Base-by-base conservation (phyloP, 345 rosid species). In the Capsella bursapastoris region DNA sequence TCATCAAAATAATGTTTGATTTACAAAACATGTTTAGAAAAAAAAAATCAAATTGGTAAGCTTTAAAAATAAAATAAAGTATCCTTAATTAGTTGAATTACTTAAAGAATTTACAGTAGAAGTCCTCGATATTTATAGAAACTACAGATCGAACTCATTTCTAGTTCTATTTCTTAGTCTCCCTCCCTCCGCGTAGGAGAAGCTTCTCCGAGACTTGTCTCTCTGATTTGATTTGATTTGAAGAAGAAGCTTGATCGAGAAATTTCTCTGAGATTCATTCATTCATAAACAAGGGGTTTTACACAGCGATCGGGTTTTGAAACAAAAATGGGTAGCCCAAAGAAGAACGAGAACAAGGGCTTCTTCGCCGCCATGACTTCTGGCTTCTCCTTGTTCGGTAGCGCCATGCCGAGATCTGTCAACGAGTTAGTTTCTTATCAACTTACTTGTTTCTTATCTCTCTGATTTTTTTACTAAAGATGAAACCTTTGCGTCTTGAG, bases 311-410 rank as follows among this genome's bases (percentile, higher is more conserved):
- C 70, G 7, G 37, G 4, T 7, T 49, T 4, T 3, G 4, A 34
- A 18, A 29, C 25, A 58, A 29, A 43, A 50, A 78, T 88, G 92
- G 87, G 64, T 31, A 84, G 84, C 82, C 88, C 88, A 80, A 83
- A 84, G 81, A 66, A 84, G 76, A 64, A 83, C 53, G 68, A 87
- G 73, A 78, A 56, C 73, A 85, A 81, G 52, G 90, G 93, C 48
- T 88, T 88, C 76, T 85, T 88, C 77, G 85, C 89, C 16, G 80
- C 89, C 82, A 85, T 88, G 89, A 77, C 81, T 48, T 88, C 93
- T 13, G 86, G 90, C 38, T 77, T 88, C 58, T 86, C 92, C 77
- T 64, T 83, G 79, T 86, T 88, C 66, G 87, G 92, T 38, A 84
- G 49, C 82, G 88, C 88, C 83, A 77, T 86, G 85, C 83, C 86